Evolutionary conservation across 139 green algal genomes (phyloP).

Genomic region (Trebouxia sp.): DNA sequence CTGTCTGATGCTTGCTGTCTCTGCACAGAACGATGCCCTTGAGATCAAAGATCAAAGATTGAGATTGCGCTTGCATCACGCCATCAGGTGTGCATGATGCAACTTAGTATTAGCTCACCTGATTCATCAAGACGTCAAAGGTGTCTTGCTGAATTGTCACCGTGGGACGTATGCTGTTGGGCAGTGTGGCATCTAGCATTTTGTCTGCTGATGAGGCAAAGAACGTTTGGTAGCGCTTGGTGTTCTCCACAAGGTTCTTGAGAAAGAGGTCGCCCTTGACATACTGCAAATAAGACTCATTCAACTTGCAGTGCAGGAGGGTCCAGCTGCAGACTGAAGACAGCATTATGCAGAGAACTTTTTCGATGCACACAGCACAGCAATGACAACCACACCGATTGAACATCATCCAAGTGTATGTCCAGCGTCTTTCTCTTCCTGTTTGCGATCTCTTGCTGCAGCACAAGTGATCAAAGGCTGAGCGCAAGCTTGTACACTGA

Average conservation of each 20-base stretch:
- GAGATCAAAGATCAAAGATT: no score
- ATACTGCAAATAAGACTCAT: conserved; percentile 29
- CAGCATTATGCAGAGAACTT: background rate
- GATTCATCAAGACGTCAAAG: conserved; percentile 80
- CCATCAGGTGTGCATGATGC: background rate
- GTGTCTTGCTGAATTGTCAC: conserved; percentile 62
- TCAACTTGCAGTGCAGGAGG: background rate
- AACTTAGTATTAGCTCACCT: conserved; percentile 43
- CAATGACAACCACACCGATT: conserved; percentile 51
- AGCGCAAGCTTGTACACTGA: background rate
- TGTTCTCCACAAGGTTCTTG: conserved; percentile 72
- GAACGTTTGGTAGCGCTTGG: conserved; percentile 75
- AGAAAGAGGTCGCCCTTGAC: conserved; percentile 49
- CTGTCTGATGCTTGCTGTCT: background rate
- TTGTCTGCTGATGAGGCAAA: conserved; percentile 83
- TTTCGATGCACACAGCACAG: background rate
- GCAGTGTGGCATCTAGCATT: conserved; percentile 67
- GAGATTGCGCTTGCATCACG: no score
- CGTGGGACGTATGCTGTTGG: background rate
- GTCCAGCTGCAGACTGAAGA: background rate
- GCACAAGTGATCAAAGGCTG: background rate
- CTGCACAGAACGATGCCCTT: background rate
- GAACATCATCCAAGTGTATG: conserved; percentile 83
- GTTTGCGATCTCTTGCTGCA: conserved; percentile 94
- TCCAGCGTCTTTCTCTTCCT: conserved; percentile 62